Evolutionary conservation across 805 yeast genomes (phyloP).

Genomic region (Candida golubevii): DNA sequence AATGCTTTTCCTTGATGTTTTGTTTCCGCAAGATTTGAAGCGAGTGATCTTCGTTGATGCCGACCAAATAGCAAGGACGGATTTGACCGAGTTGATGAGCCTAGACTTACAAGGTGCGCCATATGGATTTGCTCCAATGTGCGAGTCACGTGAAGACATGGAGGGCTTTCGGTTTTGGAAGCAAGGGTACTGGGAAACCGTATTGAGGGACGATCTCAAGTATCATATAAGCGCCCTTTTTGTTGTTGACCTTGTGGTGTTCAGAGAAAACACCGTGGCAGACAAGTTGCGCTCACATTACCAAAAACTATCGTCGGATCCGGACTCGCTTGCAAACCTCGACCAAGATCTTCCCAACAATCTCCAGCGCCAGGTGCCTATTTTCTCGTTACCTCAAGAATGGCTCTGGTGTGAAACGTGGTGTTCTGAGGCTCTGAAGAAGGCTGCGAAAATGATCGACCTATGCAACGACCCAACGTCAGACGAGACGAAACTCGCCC

Average conservation of each 20-base stretch:
- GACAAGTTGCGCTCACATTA: conserved; percentile 80
- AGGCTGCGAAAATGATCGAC: conserved; percentile 72
- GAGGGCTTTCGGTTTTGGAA: conserved; percentile 92
- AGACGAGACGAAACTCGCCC: conserved; percentile 69
- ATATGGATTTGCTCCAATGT: conserved; percentile 85
- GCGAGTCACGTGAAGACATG: conserved; percentile 73
- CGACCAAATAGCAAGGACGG: conserved; percentile 76
- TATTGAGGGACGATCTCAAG: conserved; percentile 52
- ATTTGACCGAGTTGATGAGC: conserved; percentile 62
- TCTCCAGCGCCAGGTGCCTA: conserved; percentile 63
- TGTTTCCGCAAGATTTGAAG: conserved; percentile 74
- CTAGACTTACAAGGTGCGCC: conserved; percentile 75
- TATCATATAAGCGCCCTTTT: conserved; percentile 84
- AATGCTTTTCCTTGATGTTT: conserved; percentile 76
- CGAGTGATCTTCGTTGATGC: conserved; percentile 84
- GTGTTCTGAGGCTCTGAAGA: conserved; percentile 65
- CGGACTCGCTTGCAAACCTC: conserved; percentile 71
- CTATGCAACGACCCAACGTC: conserved; percentile 81
- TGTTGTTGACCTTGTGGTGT: conserved; percentile 68
- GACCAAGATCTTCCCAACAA: conserved; percentile 96
- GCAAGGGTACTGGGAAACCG: conserved; percentile 80
- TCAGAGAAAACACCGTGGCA: conserved; percentile 69
- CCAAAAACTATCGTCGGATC: conserved; percentile 75
- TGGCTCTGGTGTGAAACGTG: conserved; percentile 96
- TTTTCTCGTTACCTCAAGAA: conserved; percentile 69